Evolutionary conservation across 169 alveolate genomes (phyloP), one percentile per base, ranked within the genome.

Genomic region (Cryptosporidium ryanae): DNA sequence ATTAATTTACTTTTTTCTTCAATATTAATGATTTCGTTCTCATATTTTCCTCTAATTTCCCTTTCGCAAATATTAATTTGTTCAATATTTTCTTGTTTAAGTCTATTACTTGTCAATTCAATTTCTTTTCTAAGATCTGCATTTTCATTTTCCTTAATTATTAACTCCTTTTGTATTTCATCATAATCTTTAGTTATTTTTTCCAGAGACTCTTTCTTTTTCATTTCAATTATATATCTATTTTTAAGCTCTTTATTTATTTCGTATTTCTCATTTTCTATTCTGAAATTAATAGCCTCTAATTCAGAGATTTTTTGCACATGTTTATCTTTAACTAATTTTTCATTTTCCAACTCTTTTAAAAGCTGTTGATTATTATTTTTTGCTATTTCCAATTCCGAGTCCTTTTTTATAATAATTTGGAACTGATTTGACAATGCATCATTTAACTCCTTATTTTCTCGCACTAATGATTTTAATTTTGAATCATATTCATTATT

Each of bases 341-440:
- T 76, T 34, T 59, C 64, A 0, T 25, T 54, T 61, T 76, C 87
- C 44, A 76, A 32, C n/a, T 76, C 64, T 23, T 18, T 76, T 43
- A 31, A 5, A 12, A 46, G 3, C 21, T 17, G 25, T 13, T 43
- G 64, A 15, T 7, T 44, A 13, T 76, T 71, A 2, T 43, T 76
- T 23, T 59, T 59, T 27, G 59, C 25, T 25, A 71, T 34, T 17
- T 76, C 87, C 7, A 76, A 21, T 34, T 76, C 87, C 1, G 38
- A 12, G 2, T 76, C 87, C 50, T 76, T 76, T 65, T 44, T 76
- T 38, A 67, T 76, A 61, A 27, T 59, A 32, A 59, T 57, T 44
- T 76, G 87, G 27, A 76, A 76, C 23, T 76, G 87, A 21, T 55
- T 76, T 44, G 87, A 76, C 23, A 76, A 64, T 12, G 87, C 87